Evolutionary conservation across 345 rosid species (phyloP).

Genomic region (Citrus inodora): DNA sequence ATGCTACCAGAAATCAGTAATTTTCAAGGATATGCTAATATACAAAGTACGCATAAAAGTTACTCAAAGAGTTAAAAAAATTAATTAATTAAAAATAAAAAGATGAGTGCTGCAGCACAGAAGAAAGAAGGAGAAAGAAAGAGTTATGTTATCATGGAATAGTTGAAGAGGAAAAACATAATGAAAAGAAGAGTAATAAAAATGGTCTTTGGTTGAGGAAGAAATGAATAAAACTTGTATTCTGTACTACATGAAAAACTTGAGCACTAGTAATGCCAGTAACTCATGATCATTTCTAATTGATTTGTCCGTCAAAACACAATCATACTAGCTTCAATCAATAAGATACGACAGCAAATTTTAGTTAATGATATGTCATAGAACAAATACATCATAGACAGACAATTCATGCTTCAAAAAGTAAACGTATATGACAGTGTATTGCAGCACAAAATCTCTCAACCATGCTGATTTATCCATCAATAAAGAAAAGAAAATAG

Average conservation of each 20-base stretch:
- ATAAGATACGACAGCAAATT: neutral
- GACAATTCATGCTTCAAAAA: neutral
- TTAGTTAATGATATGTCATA: neutral
- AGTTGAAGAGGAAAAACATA: neutral
- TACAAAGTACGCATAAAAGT: neutral
- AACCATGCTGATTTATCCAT: neutral
- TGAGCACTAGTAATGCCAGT: neutral
- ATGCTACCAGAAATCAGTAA: neutral
- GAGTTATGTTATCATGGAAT: neutral
- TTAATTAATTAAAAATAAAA: neutral
- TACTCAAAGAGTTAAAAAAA: neutral
- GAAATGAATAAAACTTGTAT: neutral
- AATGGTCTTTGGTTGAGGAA: too few relatives aligned
- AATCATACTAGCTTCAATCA: neutral
- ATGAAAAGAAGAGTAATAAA: neutral
- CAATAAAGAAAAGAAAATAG: neutral
- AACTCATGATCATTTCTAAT: neutral
- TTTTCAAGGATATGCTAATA: neutral
- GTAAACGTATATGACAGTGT: neutral
- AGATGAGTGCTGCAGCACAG: neutral
- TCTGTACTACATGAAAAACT: neutral
- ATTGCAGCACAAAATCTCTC: neutral
- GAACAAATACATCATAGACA: neutral
- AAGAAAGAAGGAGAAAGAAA: neutral
- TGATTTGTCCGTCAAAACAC: neutral